Percentiles rank a stretch among this genome's conserved stretches.
Conservation (phyloP, 106 monocot species). For the Dioscorea alata region DNA sequence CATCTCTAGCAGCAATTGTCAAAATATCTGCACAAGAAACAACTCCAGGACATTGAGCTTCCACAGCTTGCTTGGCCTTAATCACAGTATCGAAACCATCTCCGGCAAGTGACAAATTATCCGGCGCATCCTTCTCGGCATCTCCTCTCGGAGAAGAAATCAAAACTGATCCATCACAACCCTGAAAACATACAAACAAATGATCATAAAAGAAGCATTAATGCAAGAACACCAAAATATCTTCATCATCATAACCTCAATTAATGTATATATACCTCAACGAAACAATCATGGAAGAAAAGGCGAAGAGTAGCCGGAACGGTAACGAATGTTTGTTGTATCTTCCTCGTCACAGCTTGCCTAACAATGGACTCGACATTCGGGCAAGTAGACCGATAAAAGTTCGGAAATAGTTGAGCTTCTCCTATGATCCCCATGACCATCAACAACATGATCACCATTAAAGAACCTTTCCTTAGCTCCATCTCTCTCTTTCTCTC, state of each 20-base stretch:
- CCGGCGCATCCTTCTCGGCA: constrained; percentile 57
- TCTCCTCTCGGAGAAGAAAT: constrained; percentile 33
- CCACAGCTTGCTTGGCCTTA: constrained; percentile 45
- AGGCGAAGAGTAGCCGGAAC: constrained; percentile 48
- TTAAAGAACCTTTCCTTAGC: constrained; percentile 3
- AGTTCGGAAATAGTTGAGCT: constrained; percentile 19
- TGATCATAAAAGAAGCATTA: neutral
- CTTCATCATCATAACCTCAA: too few relatives aligned
- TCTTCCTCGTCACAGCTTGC: constrained; percentile 32
- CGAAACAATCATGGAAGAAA: constrained; percentile 59
- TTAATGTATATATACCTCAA: constrained; percentile 19
- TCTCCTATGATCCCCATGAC: neutral
- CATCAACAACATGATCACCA: neutral
- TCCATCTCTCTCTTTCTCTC: constrained; percentile 1
- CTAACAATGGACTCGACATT: constrained; percentile 38
- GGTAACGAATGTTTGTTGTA: constrained; percentile 42
- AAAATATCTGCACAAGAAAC: constrained; percentile 63
- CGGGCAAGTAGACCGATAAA: constrained; percentile 39
- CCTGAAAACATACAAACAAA: constrained; percentile 16
- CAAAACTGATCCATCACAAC: constrained; percentile 53
- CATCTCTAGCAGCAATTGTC: constrained; percentile 51
- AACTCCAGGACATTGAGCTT: constrained; percentile 34
- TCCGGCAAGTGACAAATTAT: constrained; percentile 60
- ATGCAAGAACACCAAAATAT: neutral
- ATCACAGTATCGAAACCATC: constrained; percentile 60